Evolutionary conservation across 2,329 filamentous ascomycete species (phyloP), one percentile per base, ranked within the genome.

Genomic region (Talaromyces sp.): DNA sequence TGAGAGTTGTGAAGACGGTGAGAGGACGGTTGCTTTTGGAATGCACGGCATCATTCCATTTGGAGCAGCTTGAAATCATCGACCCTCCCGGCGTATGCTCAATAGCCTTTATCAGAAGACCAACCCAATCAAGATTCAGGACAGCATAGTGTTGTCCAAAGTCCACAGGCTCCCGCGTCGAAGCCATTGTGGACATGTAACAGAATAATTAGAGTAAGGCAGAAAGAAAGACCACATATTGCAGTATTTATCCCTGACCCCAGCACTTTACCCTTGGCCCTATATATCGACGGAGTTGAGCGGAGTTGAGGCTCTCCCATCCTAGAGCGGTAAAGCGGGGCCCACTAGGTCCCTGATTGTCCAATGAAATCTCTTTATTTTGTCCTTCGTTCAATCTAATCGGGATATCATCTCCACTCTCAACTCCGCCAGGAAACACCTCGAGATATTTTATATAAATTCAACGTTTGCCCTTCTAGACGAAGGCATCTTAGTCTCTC

Each of bases 31-130:
- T 68, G 31, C 59, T 42, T 55, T 70, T 73, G 4, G 69, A 61
- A 64, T 79, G 76, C 6, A 80, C 71, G 14, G 77, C 72, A 23
- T 77, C 64, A 56, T 76, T 78, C 77, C 77, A 80, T 9, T 61
- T 64, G 5, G 66, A 63, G 36, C 68, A 75, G 61, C 69, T 77
- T 14, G 63, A 57, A 61, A 79, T 75, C 61, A 76, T 74, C 2
- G 65, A 40, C 34, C 69, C 30, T 33, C 77, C 68, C 1, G 70
- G 27, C 0, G 75, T 75, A 33, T 70, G 63, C 47, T 72, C 68
- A 54, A 79, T 63, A 12, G 66, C 62, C 57, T 71, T 64, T 34
- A 79, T 72, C 5, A 80, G 71, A 2, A 65, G 33, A 2, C 61
- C 14, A 61, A 68, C 68, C 66, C 65, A 66, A 65, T 80, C 78